Percentiles rank a stretch among this genome's conserved stretches.
phyloP scores from a whole-genome alignment of 495 filamentous ascomycete genomes.

The Cercophora scortea region DNA sequence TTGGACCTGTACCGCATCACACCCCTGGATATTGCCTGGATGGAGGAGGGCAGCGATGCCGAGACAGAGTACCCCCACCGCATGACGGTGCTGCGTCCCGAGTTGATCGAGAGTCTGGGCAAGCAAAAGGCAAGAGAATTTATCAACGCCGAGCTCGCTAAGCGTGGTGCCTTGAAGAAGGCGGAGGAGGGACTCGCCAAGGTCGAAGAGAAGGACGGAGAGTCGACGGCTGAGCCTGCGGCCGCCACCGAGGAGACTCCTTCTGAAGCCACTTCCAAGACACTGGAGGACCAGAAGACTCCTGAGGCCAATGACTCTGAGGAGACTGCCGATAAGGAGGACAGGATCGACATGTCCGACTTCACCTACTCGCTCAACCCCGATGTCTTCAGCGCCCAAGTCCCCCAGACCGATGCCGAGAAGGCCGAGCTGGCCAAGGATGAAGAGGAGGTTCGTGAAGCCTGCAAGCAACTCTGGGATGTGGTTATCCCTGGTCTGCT shows the following conservation, averaged over 20 bases:
- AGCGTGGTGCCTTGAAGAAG: constrained; percentile 35
- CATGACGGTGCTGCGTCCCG: constrained; percentile 86
- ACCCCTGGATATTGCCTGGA: constrained; percentile 83
- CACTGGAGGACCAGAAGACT: constrained; percentile 19
- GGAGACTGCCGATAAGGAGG: constrained; percentile 19
- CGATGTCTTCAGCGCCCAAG: constrained; percentile 89
- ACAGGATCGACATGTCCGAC: constrained; percentile 22
- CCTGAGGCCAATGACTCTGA: constrained; percentile 21
- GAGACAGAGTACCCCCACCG: constrained; percentile 75
- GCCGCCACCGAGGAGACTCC: constrained; percentile 24
- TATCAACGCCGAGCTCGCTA: constrained; percentile 64
- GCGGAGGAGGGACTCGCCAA: constrained; percentile 15
- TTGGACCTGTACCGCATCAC: constrained; percentile 94
- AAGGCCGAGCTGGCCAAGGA: constrained; percentile 78
- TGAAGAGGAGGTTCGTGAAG: constrained; percentile 79
- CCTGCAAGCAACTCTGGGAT: constrained; percentile 67
- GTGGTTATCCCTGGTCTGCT: constrained; percentile 65
- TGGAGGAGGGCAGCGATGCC: constrained; percentile 54
- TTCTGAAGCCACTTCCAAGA: constrained; percentile 17
- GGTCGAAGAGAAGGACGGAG: constrained; percentile 16
- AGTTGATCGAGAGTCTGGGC: constrained; percentile 79
- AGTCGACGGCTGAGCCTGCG: constrained; percentile 14
- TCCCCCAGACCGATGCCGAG: constrained; percentile 82
- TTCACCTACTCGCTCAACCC: constrained; percentile 90
- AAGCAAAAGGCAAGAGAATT: constrained; percentile 81